Evolutionary conservation across 148 eudicot genomes (phyloP), one percentile per base, ranked within the genome.

Genomic region (Rhododendron ovatum): DNA sequence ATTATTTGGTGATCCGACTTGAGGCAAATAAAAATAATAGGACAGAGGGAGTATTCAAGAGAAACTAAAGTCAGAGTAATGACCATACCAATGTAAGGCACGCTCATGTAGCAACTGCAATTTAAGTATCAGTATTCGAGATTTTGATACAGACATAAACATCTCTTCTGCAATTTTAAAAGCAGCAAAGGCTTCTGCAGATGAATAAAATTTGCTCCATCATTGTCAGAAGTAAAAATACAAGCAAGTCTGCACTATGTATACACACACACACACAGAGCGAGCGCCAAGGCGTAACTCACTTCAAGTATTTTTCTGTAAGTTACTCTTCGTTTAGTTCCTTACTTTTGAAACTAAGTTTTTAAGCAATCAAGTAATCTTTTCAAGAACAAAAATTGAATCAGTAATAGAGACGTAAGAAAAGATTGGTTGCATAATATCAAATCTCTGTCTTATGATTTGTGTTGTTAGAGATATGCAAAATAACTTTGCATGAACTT

Each of bases 71-170:
- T 39, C 24, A 7, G 50, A 78, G 47, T 24, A 80, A 87, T 57
- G 47, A 43, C 33, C 80, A 1, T 88, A 97, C 99, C 95, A 88
- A 87, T 97, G 98, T 87, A 97, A 90, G 80, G 99, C 98, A 59
- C 82, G 93, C 89, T 97, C 98, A 87, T 97, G 99, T 50, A 97
- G 94, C 87, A 97, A 92, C 91, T 97, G 99, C 83, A 97, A 91
- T 86, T 95, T 98, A 85, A 98, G 89, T 75, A 93, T 88, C 80
- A 90, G 87, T 78, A 95, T 91, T 87, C 93, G 90, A 89, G 98
- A 93, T 87, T 94, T 94, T 74, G 99, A 95, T 86, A 94, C 92
- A 84, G 92, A 93, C 47, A 88, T 80, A 86, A 94, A 98, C 94
- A 92, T 93, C 87, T 91, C 90, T 87, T 98, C 99, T 75, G 96